Base-by-base conservation (phyloP, 495 filamentous ascomycete species). In the Podospora didyma region DNA sequence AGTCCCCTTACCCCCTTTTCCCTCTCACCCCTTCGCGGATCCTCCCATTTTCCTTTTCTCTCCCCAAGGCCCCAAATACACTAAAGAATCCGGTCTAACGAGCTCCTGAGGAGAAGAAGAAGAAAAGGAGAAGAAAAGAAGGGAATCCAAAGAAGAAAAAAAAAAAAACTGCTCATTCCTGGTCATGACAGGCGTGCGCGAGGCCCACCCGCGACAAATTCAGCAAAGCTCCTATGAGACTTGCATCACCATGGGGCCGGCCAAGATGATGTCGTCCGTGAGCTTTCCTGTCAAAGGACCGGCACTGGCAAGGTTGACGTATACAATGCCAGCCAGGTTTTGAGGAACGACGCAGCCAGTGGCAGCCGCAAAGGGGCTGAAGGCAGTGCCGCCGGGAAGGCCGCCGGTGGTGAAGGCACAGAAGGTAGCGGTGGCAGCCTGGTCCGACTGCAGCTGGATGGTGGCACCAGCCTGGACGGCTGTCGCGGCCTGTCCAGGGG, bases 401-500 rank as follows among this genome's bases (percentile, higher is more conserved):
- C 75, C 77, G 24, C 78, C 80, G 46, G 75, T 76, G 28, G 82
- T 80, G 68, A 86, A 86, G 28, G 75, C 74, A 60, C 83, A 86
- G 74, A 78, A 78, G 21, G 63, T 67, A 20, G 76, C 78, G 39
- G 62, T 60, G 19, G 68, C 69, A 1, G 73, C 68, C 23, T 74
- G 75, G 20, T 72, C 73, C 58, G 69, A 71, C 63, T 72, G 58
- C 41, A 74, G 65, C 62, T 65, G 68, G 57, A 80, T 64, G 19
- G 73, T 70, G 20, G 66, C 64, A 19, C 75, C 71, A 28, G 73
- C 72, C 53, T 74, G 69, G 45, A 80, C 76, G 21, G 76, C 71
- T 9, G 63, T 58, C 21, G 77, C 75, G 34, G 68, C 58, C 35
- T 69, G 71, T 31, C 79, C 72, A 46, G 69, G 69, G 41, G 75